phyloP scores from a whole-genome alignment of 2,329 filamentous ascomycete species.

The Ceratocystis smalleyi region DNA sequence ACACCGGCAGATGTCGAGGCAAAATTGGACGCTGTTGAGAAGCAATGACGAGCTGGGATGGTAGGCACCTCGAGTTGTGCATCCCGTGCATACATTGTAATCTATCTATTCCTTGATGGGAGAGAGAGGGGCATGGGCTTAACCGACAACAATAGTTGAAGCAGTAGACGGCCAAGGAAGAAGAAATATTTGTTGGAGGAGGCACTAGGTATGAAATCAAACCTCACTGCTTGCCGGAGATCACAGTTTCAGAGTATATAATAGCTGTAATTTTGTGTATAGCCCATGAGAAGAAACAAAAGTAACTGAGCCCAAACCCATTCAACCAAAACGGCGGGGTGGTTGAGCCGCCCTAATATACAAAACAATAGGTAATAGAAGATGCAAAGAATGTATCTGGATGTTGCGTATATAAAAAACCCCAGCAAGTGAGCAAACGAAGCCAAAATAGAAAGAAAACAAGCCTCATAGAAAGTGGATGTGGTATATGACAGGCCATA shows the following conservation, averaged over 20 bases:
- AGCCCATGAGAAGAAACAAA: background rate
- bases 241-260: too few relatives aligned
- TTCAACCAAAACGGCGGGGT: background rate
- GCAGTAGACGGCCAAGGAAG: background rate
- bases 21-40: conserved; percentile 49
- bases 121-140: background rate
- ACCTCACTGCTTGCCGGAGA: too few relatives aligned
- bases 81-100: too few relatives aligned
- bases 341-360: background rate
- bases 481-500: background rate
- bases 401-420: background rate
- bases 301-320: background rate
- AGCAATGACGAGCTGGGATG: conserved; percentile 14
- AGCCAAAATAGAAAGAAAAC: background rate
- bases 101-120: too few relatives aligned
- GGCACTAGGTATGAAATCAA: too few relatives aligned
- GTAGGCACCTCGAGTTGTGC: background rate
- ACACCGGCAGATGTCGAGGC: conserved; percentile 47
- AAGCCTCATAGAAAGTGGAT: background rate
- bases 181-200: too few relatives aligned
- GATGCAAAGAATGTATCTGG: background rate
- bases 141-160: background rate
- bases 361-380: background rate
- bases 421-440: background rate
- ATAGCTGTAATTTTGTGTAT: background rate